Evolutionary conservation across 306 rosid species (phyloP).

Genomic region (Inga leiocalycina): DNA sequence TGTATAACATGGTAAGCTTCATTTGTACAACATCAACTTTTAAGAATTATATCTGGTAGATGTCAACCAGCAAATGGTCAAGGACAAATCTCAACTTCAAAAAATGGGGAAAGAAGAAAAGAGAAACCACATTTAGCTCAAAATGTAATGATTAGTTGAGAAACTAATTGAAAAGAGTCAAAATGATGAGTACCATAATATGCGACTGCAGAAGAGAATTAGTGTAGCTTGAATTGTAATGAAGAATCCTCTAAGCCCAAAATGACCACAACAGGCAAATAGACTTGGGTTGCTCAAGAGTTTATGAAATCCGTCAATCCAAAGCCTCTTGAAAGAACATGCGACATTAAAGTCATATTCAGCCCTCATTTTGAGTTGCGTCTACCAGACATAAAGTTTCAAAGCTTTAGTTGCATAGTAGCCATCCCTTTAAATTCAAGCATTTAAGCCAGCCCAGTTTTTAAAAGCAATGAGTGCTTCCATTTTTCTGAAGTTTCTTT

Average conservation of each 20-base stretch:
- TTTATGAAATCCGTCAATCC: slow-evolving; percentile 20
- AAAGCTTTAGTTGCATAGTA: slow-evolving; percentile 17
- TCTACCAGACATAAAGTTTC: slow-evolving; percentile 21
- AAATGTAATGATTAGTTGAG: slow-evolving; percentile 14
- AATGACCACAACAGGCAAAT: slow-evolving; percentile 2
- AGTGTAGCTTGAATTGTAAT: background rate
- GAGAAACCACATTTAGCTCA: background rate
- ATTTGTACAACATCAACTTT: background rate
- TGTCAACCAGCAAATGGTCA: slow-evolving; percentile 1
- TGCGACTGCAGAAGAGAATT: background rate
- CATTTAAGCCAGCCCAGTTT: slow-evolving; percentile 95
- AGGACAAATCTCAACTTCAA: slow-evolving; percentile 9
- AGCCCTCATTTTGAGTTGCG: slow-evolving; percentile 23
- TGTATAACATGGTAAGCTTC: background rate
- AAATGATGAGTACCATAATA: slow-evolving; percentile 23
- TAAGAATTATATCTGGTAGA: background rate
- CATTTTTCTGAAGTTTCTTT: slow-evolving; percentile 73
- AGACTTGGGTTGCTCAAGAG: slow-evolving; percentile 12
- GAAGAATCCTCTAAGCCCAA: slow-evolving; percentile 23
- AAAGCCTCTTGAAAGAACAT: slow-evolving; percentile 21
- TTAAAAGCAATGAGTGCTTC: slow-evolving; percentile 89
- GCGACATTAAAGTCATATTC: slow-evolving; percentile 23
- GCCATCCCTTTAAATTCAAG: slow-evolving; percentile 40
- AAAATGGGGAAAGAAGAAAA: background rate
- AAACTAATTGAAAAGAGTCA: slow-evolving; percentile 6